Base-by-base conservation (phyloP, 148 eudicot genomes). In the Cornus suecica region DNA sequence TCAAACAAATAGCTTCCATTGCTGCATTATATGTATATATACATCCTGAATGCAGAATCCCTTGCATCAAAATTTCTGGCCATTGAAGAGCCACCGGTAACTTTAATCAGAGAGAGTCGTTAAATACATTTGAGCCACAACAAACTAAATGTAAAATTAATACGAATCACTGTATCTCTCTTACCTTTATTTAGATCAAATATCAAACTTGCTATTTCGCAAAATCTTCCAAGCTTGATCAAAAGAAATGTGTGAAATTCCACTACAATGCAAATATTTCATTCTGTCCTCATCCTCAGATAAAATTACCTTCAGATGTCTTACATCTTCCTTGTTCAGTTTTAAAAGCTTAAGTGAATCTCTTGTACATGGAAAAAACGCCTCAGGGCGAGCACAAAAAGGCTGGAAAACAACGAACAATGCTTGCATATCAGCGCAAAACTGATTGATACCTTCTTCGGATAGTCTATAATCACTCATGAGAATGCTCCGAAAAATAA, bases 361-460 rank as follows among this genome's bases (percentile, higher is more conserved):
- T 68, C 82, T 78, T 58, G 83, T 60, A 42, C 67, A 75, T 23
- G 90, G 85, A 52, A 87, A 87, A 71, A 87, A 87, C 2, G 88
- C 87, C 56, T 85, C 87, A 9, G 90, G 88, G 42, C 87, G 88
- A 54, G 80, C 54, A 81, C 90, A 87, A 34, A 87, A 83, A 25
- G 81, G 72, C 72, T 71, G 74, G 18, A 83, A 87, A 77, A 86
- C 82, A 78, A 65, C 51, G 70, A 81, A 83, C 66, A 87, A 32
- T 4, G 87, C 88, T 61, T 75, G 63, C 79, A 85, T 70, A 73
- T 87, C 88, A 27, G 80, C 77, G 26, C 65, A 73, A 20, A 83
- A 74, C 79, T 79, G 87, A 62, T 76, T 68, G 20, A 65, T 72
- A 26, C 84, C 87, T 58, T 27, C 65, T 4, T 68, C 68, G n/a